These are phyloP conservation scores for Torulaspora indica DNA, from an alignment of 805 yeast genomes.

Conservation along the genomic window DNA sequence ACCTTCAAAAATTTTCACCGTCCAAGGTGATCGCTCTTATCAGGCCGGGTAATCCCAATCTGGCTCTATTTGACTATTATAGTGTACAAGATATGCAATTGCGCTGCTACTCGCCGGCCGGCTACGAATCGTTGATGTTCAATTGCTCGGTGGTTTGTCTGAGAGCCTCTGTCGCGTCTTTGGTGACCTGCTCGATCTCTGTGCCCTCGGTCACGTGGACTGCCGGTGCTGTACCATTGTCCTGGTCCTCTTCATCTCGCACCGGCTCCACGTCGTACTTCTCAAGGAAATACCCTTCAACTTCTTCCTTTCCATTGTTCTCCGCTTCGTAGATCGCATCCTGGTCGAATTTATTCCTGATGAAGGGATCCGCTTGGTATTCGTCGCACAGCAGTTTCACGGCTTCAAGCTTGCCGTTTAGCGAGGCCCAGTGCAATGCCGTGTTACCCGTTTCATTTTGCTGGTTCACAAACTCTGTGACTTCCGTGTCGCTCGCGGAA, in stretches of 20 bases:
- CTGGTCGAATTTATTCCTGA: slow-evolving; percentile 68
- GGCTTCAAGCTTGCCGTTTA: slow-evolving; percentile 73
- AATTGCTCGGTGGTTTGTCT: slow-evolving; percentile 21
- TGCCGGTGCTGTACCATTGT: slow-evolving; percentile 34
- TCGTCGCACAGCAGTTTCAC: slow-evolving; percentile 68
- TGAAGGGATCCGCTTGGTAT: slow-evolving; percentile 74
- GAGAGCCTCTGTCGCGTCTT: slow-evolving; percentile 43
- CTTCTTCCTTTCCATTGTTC: slow-evolving; percentile 63
- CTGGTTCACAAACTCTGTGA: slow-evolving; percentile 43
- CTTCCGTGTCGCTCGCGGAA: slow-evolving; percentile 35
- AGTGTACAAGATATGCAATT: slow-evolving; percentile 4
- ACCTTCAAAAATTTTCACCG: slow-evolving; percentile 16
- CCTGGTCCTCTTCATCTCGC: slow-evolving; percentile 45
- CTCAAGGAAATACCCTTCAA: slow-evolving; percentile 71
- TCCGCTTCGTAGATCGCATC: slow-evolving; percentile 91
- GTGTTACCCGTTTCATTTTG: slow-evolving; percentile 86
- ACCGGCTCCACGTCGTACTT: slow-evolving; percentile 66
- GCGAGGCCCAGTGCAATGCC: slow-evolving; percentile 93
- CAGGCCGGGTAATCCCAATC: slow-evolving; percentile 10
- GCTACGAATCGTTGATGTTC: slow-evolving; percentile 5
- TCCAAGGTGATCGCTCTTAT: not conserved
- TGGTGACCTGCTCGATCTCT: slow-evolving; percentile 46
- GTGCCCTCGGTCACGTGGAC: slow-evolving; percentile 46
- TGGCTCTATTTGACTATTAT: not conserved
- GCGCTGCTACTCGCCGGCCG: not conserved